Evolutionary conservation across 2,329 filamentous ascomycete species (phyloP), one percentile per base, ranked within the genome.

Genomic region (Blastomyces percursus): DNA sequence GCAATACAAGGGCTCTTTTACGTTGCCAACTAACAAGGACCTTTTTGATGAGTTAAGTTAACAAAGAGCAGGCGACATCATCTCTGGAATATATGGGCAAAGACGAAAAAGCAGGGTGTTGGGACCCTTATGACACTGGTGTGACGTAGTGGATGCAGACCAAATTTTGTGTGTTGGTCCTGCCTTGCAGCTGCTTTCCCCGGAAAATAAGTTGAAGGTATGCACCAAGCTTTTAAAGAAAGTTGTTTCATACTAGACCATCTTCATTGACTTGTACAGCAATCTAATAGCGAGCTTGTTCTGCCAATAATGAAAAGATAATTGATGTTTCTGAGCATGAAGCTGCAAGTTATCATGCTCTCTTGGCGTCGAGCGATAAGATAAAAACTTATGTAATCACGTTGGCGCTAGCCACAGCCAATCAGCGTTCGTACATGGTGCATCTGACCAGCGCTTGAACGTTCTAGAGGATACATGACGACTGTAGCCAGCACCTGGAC

Each of bases 121-220:
- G 38, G 59, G 50, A 38, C 16, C 35, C 60, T 30, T 56, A 61
- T 61, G 60, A 61, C 51, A 32, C 35, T 42, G 21, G 51, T 55
- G 60, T 61, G 60, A 61, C 60, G 60, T 61, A 61, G 59, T 54
- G 30, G 16, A 61, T 32, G 19, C 48, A 30, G 32, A 60, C 12
- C 21, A 32, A 52, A 46, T 12, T 19, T n/a, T 48, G 14, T 42
- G 56, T 14, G 27, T n/a, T 57, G 9, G 21, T n/a, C n/a, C 38
- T 57, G 40, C 14, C 40, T n/a, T 19, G 57, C 8, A 21, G 44
- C 48, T 16, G 24, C 16, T n/a, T 59, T 59, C 42, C 38, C 24
- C 16, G 42, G 30, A 38, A 55, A 14, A 12, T 21, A 12, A 54
- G 51, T n/a, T 54, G 48, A 50, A 50, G 48, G 24, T 14, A 30